phyloP scores from a whole-genome alignment of 257 asterid genomes.

The Scutellaria baicalensis region DNA sequence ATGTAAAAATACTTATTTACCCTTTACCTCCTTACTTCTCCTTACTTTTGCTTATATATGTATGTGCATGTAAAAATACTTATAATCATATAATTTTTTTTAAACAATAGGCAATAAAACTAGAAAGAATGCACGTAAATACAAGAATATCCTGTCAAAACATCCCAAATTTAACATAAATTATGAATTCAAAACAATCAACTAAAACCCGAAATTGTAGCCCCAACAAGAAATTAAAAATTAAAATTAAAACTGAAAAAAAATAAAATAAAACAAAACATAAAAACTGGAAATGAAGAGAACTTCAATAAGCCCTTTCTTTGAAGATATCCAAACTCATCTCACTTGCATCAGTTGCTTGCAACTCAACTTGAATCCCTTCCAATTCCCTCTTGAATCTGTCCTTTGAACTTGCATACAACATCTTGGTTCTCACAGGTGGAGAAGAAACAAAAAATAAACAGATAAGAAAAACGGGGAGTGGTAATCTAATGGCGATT shows the following conservation, averaged over 20 bases:
- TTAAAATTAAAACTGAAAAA: not conserved
- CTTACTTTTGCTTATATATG: no score
- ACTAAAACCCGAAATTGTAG: not conserved
- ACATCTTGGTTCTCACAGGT: slow-evolving; percentile 46
- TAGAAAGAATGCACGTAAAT: not conserved
- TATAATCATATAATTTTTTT: no score
- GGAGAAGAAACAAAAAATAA: no score
- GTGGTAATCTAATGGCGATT: slow-evolving; percentile 97
- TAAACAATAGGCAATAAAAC: not conserved
- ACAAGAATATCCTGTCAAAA: not conserved
- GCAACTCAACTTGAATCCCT: slow-evolving; percentile 43
- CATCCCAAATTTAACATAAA: slow-evolving; percentile 7
- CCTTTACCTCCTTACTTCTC: no score
- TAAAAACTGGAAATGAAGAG: not conserved
- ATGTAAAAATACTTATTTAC: no score
- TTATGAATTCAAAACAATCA: slow-evolving; percentile 7
- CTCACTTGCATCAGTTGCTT: slow-evolving; percentile 47
- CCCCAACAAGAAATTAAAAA: slow-evolving; percentile 3
- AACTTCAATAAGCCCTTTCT: slow-evolving; percentile 28
- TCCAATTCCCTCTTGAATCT: slow-evolving; percentile 45
- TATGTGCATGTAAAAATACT: no score
- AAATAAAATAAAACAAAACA: not conserved
- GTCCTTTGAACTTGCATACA: slow-evolving; percentile 46
- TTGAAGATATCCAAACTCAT: slow-evolving; percentile 47
- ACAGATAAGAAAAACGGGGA: no score